Conservation (phyloP, 2,329 filamentous ascomycete genomes). For the Westerdykella ornata region DNA sequence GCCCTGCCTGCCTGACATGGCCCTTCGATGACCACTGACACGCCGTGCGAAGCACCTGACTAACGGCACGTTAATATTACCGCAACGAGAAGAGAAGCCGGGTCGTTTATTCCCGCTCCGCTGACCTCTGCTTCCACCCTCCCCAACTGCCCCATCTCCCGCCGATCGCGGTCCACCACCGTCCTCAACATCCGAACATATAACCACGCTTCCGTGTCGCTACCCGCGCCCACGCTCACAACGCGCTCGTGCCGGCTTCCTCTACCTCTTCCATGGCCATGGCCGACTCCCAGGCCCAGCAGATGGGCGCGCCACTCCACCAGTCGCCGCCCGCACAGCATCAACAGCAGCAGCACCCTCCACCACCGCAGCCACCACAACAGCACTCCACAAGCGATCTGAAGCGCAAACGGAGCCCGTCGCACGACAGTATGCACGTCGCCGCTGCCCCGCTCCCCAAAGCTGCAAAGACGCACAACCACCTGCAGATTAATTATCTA, state of each 20-base stretch:
- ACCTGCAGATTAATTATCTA: constrained; percentile 63
- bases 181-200: not conserved
- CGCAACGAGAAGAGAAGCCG: too few relatives aligned
- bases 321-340: constrained; percentile 13
- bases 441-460: constrained; percentile 42
- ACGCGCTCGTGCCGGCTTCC: not conserved
- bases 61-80: too few relatives aligned
- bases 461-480: constrained; percentile 51
- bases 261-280: constrained; percentile 16
- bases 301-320: constrained; percentile 17
- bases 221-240: not conserved
- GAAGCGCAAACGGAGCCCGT: constrained; percentile 45
- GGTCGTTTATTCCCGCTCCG: too few relatives aligned
- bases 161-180: constrained; percentile 1
- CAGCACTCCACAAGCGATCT: constrained; percentile 22
- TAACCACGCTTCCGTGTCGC: too few relatives aligned
- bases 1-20: too few relatives aligned
- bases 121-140: constrained; percentile 2
- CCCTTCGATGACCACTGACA: too few relatives aligned
- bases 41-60: too few relatives aligned
- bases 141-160: not conserved
- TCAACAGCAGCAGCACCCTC: constrained; percentile 16
- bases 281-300: constrained; percentile 17
- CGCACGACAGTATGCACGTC: constrained; percentile 31
- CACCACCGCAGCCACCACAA: constrained; percentile 15